A percentile compares a stretch with the other conserved stretches of the same genome.
Evolutionary conservation across 257 asterid genomes (phyloP).

Genomic region (Dorcoceras hygrometricum): DNA sequence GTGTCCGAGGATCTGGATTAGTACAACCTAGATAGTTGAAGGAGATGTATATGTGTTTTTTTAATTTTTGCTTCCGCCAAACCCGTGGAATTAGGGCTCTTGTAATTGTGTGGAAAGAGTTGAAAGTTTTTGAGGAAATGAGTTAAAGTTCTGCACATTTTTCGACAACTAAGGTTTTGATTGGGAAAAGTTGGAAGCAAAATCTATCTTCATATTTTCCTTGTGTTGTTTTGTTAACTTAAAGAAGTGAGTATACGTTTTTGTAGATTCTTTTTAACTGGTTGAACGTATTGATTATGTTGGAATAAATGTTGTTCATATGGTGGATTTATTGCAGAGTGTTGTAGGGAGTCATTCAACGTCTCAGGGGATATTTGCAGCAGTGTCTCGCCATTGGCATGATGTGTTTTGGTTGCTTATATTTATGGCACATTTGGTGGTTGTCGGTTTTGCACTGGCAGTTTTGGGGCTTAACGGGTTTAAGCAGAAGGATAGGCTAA

Average conservation of each 20-base stretch:
- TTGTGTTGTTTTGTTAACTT: too few species aligned
- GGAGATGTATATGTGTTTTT: not conserved
- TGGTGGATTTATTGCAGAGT: slow-evolving; percentile 48
- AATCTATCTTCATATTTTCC: not conserved
- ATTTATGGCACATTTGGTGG: slow-evolving; percentile 65
- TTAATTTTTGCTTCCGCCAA: not conserved
- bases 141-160: not conserved
- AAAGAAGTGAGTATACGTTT: not conserved
- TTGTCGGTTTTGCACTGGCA: slow-evolving; percentile 71
- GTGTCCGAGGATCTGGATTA: not conserved
- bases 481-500: slow-evolving; percentile 75
- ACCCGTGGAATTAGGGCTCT: not conserved
- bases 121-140: not conserved
- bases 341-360: slow-evolving; percentile 45
- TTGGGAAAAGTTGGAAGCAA: not conserved
- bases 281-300: slow-evolving; percentile 1
- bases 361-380: slow-evolving; percentile 43
- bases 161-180: not conserved
- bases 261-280: not conserved
- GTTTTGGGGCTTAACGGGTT: slow-evolving; percentile 88
- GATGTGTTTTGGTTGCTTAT: slow-evolving; percentile 88
- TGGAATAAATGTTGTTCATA: not conserved
- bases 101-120: not conserved
- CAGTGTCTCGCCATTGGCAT: slow-evolving; percentile 70
- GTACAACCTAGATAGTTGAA: not conserved